Evolutionary conservation across 495 filamentous ascomycete genomes (phyloP).

Genomic region (Xylaria longipes): DNA sequence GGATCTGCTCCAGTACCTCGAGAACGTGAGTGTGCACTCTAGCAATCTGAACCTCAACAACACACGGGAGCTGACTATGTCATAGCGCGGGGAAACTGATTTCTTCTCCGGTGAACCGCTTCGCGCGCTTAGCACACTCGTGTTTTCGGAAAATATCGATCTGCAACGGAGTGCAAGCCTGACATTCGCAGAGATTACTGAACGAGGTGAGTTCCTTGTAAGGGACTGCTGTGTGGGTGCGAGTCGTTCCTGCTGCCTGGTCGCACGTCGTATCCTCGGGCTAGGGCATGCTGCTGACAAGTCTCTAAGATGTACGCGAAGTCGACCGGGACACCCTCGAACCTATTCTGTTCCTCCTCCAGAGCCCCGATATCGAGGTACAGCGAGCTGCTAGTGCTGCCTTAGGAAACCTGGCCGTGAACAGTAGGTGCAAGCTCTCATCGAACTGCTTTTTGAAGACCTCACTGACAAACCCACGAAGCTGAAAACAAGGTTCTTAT

Average conservation of each 20-base stretch:
- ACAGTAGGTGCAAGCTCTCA: slow-evolving; percentile 69
- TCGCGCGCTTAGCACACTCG: slow-evolving; percentile 88
- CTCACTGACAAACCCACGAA: slow-evolving; percentile 52
- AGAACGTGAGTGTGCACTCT: slow-evolving; percentile 72
- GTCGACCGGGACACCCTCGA: slow-evolving; percentile 94
- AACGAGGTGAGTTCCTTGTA: slow-evolving; percentile 75
- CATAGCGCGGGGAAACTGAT: slow-evolving; percentile 88
- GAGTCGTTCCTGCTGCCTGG: background rate
- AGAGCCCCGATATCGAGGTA: slow-evolving; percentile 95
- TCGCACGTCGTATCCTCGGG: background rate
- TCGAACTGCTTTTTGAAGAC: background rate
- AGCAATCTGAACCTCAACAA: background rate
- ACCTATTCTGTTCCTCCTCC: slow-evolving; percentile 92
- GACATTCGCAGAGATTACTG: slow-evolving; percentile 98
- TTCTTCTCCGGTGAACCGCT: slow-evolving; percentile 99
- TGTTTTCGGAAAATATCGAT: slow-evolving; percentile 99
- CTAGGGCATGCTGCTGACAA: slow-evolving; percentile 25
- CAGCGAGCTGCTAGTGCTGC: slow-evolving; percentile 96
- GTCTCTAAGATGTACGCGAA: slow-evolving; percentile 84
- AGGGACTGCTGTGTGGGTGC: background rate
- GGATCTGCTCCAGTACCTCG: slow-evolving; percentile 91
- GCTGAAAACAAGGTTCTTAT: slow-evolving; percentile 98
- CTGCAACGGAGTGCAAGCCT: slow-evolving; percentile 96
- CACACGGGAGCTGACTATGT: slow-evolving; percentile 31
- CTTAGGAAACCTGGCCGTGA: slow-evolving; percentile 94